These are phyloP conservation scores for Metahyphopichia silvanorum DNA, from an alignment of 805 yeast species.

Conservation along the genomic window DNA sequence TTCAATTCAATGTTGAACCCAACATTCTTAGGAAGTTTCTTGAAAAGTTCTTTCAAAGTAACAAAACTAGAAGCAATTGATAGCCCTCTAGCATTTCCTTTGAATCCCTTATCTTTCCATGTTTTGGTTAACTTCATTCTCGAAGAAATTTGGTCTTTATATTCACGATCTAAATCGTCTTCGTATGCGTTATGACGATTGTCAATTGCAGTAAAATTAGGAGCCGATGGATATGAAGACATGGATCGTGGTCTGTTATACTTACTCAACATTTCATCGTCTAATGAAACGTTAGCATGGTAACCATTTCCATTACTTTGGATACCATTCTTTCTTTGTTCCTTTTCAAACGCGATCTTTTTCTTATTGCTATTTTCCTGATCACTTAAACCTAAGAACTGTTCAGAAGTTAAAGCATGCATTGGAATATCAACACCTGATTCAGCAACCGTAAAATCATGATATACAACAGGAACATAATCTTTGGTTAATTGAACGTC, in stretches of 20 bases:
- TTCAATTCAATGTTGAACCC: constrained; percentile 95
- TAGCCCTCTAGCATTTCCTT: constrained; percentile 88
- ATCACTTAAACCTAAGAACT: constrained; percentile 56
- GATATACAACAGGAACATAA: constrained; percentile 87
- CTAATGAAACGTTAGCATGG: constrained; percentile 23
- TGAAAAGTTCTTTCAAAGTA: constrained; percentile 79
- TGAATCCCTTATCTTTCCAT: constrained; percentile 79
- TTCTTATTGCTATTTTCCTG: constrained; percentile 8
- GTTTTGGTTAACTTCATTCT: constrained; percentile 87
- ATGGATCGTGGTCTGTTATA: constrained; percentile 36
- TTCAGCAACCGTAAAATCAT: constrained; percentile 91
- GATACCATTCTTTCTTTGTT: constrained; percentile 1
- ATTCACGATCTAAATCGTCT: constrained; percentile 37
- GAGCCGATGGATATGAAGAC: constrained; percentile 35
- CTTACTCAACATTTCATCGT: constrained; percentile 33
- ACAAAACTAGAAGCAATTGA: constrained; percentile 91
- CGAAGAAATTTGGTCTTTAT: constrained; percentile 40
- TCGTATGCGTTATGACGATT: constrained; percentile 13
- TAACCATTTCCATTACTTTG: constrained; percentile 1
- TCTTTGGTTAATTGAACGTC: constrained; percentile 96
- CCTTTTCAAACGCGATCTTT: constrained; percentile 5
- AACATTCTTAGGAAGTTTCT: constrained; percentile 73
- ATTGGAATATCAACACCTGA: constrained; percentile 95
- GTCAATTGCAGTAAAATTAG: constrained; percentile 15
- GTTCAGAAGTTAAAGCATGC: constrained; percentile 89